These are phyloP conservation scores for Exophiala lecanii-corni DNA, from an alignment of 2,329 filamentous ascomycete species.

Conservation along the genomic window DNA sequence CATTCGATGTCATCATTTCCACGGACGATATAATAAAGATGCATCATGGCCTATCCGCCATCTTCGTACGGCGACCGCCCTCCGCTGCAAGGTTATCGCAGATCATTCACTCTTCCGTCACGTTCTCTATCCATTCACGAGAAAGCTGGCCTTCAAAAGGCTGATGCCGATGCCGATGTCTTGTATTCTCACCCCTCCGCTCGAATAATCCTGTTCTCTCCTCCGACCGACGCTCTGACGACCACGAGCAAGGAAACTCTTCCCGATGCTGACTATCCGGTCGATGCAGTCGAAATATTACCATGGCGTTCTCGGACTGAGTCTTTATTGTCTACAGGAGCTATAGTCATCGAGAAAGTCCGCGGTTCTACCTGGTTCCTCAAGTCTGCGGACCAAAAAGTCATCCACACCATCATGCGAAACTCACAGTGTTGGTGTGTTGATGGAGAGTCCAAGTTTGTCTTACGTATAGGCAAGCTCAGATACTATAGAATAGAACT, in stretches of 20 bases:
- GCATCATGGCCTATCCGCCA: slow-evolving; percentile 24
- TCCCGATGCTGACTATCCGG: slow-evolving; percentile 45
- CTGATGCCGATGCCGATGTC: slow-evolving; percentile 34
- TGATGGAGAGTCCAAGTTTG: slow-evolving; percentile 75
- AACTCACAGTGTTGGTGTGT: slow-evolving; percentile 94
- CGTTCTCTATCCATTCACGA: slow-evolving; percentile 23
- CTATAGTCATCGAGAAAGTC: slow-evolving; percentile 78
- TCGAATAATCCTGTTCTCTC: slow-evolving; percentile 65
- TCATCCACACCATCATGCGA: slow-evolving; percentile 79
- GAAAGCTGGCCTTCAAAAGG: slow-evolving; percentile 23
- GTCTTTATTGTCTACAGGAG: slow-evolving; percentile 75
- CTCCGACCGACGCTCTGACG: slow-evolving; percentile 29
- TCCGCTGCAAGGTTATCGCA: slow-evolving; percentile 21
- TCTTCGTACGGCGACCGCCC: slow-evolving; percentile 24
- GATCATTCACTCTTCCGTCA: slow-evolving; percentile 23
- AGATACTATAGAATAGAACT: slow-evolving; percentile 90
- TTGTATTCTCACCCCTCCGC: slow-evolving; percentile 69
- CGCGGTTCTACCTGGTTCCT: slow-evolving; percentile 83
- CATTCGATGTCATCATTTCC: no score
- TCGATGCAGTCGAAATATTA: slow-evolving; percentile 57
- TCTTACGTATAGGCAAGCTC: slow-evolving; percentile 76
- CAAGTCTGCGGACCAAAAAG: slow-evolving; percentile 64
- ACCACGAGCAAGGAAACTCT: slow-evolving; percentile 34
- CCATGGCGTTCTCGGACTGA: slow-evolving; percentile 73
- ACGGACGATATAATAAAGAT: no score